Base-by-base conservation (phyloP, 148 eudicot species). In the Bassia scoparia region DNA sequence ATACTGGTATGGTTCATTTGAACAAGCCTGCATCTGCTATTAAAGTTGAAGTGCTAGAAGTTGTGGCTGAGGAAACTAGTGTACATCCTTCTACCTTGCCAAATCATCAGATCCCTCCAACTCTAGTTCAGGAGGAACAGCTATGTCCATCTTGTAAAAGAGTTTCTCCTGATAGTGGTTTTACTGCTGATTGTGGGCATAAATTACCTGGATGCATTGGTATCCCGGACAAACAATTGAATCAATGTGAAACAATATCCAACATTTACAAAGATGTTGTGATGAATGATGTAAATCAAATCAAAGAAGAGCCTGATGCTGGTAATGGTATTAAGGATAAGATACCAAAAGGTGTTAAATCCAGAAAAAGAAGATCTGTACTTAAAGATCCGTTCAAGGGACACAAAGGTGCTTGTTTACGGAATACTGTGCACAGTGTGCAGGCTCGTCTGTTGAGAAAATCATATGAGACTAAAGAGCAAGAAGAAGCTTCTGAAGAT, bases 171-270 rank as follows among this genome's bases (percentile, higher is more conserved):
- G 74, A 61, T 66, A 89, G 96, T 70, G 87, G 84, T 70, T 89
- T 85, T 67, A 95, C 97, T 80, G 86, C 89, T 77, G 81, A 81
- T 33, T 87, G 91, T 84, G 91, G 92, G 74, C 56, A 68, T 53
- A 80, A 82, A 78, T 86, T 78, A 60, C 75, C 76, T 63, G 48
- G 34, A 73, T 78, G 62, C 14, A 60, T 61, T 53, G 80, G 68
- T 61, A 78, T 35, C 24, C 77, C 34, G 61, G 68, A 76, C 62
- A 30, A 33, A 26, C 78, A 30, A 33, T 27, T 70, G 27, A 38
- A 23, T 63, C 61, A 8, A 75, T 46, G 50, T 29, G 52, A 63
- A 44, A 58, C 48, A n/a, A 26, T 34, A 46, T 53, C 55, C 38
- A 38, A 53, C 71, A 34, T 34, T 44, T n/a, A 29, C 55, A 18